Evolutionary conservation across 352 stramenopile genomes (phyloP).

Genomic region (Phytophthora citricola): DNA sequence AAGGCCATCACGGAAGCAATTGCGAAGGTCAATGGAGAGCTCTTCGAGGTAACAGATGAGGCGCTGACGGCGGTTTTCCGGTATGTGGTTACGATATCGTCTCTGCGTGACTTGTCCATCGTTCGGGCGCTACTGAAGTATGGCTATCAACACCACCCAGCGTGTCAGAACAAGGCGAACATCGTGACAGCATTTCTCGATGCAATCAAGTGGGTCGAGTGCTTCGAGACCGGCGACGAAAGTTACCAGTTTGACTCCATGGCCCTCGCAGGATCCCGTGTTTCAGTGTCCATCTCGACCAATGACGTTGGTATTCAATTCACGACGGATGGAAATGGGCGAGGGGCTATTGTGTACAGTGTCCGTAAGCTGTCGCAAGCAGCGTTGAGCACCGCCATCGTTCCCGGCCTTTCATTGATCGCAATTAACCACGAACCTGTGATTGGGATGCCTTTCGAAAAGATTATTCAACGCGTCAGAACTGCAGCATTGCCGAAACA

Average conservation of each 20-base stretch:
- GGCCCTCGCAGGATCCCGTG: constrained; percentile 58
- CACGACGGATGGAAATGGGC: constrained; percentile 75
- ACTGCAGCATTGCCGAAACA: constrained; percentile 77
- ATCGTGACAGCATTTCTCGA: constrained; percentile 72
- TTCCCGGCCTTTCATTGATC: constrained; percentile 77
- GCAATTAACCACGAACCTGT: constrained; percentile 87
- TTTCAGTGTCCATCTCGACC: constrained; percentile 84
- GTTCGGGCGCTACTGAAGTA: constrained; percentile 60
- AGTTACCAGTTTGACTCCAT: constrained; percentile 50
- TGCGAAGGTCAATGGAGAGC: constrained; percentile 53
- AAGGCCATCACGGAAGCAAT: constrained; percentile 61
- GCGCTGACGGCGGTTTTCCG: constrained; percentile 72
- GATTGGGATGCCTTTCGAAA: constrained; percentile 78
- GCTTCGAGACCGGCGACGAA: constrained; percentile 52
- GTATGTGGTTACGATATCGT: constrained; percentile 70
- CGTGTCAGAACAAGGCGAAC: constrained; percentile 71
- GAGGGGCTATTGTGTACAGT: constrained; percentile 77
- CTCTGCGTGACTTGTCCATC: constrained; percentile 63
- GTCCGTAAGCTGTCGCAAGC: constrained; percentile 86
- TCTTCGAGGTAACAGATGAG: constrained; percentile 69
- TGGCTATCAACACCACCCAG: constrained; percentile 72
- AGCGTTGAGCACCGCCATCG: constrained; percentile 70
- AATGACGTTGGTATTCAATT: constrained; percentile 87
- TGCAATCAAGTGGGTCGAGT: constrained; percentile 82
- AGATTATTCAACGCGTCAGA: constrained; percentile 71